Conservation (phyloP, 495 filamentous ascomycete genomes). For the Trichocladium uniseriatum region DNA sequence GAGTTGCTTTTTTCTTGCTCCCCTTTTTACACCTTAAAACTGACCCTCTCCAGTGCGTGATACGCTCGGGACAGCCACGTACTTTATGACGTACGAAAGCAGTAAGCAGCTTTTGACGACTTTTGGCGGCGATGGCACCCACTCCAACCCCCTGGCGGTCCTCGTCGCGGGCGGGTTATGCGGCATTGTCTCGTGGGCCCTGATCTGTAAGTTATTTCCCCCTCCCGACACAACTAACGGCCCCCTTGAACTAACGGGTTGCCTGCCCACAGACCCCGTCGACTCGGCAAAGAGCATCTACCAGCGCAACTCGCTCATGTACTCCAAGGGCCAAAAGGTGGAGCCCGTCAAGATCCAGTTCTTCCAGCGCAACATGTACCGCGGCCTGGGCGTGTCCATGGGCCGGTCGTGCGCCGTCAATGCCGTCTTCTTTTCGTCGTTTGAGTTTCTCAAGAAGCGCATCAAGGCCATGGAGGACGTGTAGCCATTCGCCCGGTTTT, state of each 20-base stretch:
- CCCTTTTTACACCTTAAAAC: no score
- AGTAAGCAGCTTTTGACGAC: constrained; percentile 77
- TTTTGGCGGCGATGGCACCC: constrained; percentile 53
- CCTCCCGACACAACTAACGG: not conserved
- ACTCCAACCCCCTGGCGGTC: constrained; percentile 64
- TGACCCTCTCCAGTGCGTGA: constrained; percentile 51
- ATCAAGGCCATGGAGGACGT: constrained; percentile 49
- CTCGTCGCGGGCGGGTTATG: constrained; percentile 67
- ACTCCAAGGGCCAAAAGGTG: constrained; percentile 48
- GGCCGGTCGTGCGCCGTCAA: constrained; percentile 63
- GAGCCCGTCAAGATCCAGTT: constrained; percentile 59
- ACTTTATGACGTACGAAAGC: constrained; percentile 87
- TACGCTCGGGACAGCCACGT: constrained; percentile 79
- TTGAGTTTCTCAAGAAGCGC: constrained; percentile 65
- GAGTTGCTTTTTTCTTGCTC: constrained; percentile 27
- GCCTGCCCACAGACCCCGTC: constrained; percentile 48
- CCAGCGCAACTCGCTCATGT: constrained; percentile 67
- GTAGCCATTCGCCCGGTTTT: not conserved
- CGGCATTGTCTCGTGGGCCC: constrained; percentile 71
- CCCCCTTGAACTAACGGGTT: not conserved
- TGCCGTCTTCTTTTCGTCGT: constrained; percentile 70
- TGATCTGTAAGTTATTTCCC: constrained; percentile 47
- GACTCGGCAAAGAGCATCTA: constrained; percentile 79
- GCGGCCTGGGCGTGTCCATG: constrained; percentile 72
- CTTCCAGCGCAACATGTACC: constrained; percentile 64